Conservation (phyloP, 352 stramenopile genomes). For the Salisapilia sapeloensis region DNA sequence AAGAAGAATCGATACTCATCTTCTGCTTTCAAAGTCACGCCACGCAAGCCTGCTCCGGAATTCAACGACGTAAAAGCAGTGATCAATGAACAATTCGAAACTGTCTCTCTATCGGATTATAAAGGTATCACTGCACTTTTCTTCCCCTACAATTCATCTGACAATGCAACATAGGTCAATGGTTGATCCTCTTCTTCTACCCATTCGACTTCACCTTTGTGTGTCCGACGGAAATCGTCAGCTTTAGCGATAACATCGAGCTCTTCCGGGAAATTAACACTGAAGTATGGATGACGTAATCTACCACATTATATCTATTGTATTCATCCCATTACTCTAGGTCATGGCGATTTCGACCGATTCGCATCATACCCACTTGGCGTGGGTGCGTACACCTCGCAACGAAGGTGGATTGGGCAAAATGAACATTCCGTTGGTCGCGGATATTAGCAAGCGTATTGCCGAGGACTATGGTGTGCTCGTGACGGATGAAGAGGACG, state of each 20-base stretch:
- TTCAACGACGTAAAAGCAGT: constrained; percentile 70
- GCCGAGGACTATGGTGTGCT: constrained; percentile 73
- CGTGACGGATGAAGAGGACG: constrained; percentile 64
- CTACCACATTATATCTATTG: too few relatives aligned
- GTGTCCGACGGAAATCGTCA: constrained; percentile 71
- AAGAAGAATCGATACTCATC: constrained; percentile 70
- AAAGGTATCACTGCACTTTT: constrained; percentile 5
- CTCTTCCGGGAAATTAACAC: constrained; percentile 65
- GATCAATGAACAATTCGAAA: constrained; percentile 62
- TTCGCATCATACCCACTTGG: constrained; percentile 74
- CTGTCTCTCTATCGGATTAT: constrained; percentile 62
- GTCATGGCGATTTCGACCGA: constrained; percentile 68
- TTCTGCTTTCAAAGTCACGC: constrained; percentile 53
- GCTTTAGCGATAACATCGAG: constrained; percentile 55
- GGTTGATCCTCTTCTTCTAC: constrained; percentile 81
- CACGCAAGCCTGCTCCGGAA: constrained; percentile 43
- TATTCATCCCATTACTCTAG: constrained; percentile 5
- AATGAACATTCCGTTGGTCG: constrained; percentile 71
- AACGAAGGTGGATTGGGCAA: constrained; percentile 59
- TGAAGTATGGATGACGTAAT: constrained; percentile 11
- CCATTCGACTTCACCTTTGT: constrained; percentile 81
- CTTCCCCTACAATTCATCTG: background rate
- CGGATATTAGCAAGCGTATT: constrained; percentile 74
- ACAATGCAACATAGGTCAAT: constrained; percentile 20
- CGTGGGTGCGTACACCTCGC: constrained; percentile 66